A percentile compares a stretch with the other conserved stretches of the same genome.
Conservation (phyloP, 352 stramenopile genomes). For the Labyrinthula sp. region DNA sequence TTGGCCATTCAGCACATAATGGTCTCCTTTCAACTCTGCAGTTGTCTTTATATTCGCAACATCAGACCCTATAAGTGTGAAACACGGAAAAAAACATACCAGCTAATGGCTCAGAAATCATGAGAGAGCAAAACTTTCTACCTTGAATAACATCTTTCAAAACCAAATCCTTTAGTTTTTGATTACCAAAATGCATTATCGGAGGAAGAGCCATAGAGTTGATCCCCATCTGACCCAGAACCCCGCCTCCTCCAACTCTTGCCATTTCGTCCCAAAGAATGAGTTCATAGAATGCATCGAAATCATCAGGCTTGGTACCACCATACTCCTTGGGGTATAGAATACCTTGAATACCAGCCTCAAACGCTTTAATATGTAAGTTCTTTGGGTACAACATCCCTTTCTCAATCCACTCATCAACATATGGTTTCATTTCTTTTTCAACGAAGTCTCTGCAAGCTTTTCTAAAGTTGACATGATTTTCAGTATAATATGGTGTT, state of each 20-base stretch:
- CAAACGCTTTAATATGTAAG: conserved; percentile 47
- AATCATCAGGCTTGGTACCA: conserved; percentile 11
- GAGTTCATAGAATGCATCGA: conserved; percentile 26
- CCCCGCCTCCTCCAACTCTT: conserved; percentile 13
- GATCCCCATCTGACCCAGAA: conserved; percentile 22
- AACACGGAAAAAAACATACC: conserved; percentile 64
- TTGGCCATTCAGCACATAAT: conserved; percentile 68
- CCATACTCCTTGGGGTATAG: conserved; percentile 25
- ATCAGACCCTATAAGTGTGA: conserved; percentile 58
- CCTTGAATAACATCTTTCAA: conserved; percentile 15
- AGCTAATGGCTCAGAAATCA: conserved; percentile 55
- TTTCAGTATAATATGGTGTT: conserved; percentile 42
- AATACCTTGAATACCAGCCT: conserved; percentile 13
- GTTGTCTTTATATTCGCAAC: conserved; percentile 64
- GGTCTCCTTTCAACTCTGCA: conserved; percentile 69
- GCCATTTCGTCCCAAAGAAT: conserved; percentile 24
- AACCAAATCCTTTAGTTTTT: conserved; percentile 42
- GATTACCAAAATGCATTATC: conserved; percentile 50
- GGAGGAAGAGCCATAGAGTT: conserved; percentile 43
- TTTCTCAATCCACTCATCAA: conserved; percentile 48
- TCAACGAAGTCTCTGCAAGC: conserved; percentile 57
- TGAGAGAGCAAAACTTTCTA: conserved; percentile 54
- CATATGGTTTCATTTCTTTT: conserved; percentile 62
- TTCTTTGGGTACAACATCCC: conserved; percentile 58
- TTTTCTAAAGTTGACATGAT: conserved; percentile 56